Conservation (phyloP, 768 basidiomycete genomes). For the Gautieria morchelliformis region DNA sequence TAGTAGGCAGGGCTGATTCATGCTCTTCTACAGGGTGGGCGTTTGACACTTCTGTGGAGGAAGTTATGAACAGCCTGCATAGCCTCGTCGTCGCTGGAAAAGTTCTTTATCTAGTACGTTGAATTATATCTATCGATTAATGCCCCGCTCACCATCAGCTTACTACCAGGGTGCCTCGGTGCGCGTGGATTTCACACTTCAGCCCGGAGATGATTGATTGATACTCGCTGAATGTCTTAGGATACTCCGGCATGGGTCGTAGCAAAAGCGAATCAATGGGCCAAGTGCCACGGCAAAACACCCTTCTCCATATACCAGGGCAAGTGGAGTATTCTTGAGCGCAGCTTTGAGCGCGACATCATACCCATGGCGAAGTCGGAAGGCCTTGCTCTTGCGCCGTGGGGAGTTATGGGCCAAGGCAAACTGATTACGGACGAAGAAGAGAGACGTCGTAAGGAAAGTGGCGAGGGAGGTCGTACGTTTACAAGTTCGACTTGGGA, state of each 20-base stretch:
- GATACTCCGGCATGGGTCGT: constrained; percentile 23
- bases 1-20: no score
- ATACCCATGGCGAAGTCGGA: constrained; percentile 10
- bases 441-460: constrained; percentile 10
- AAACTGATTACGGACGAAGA: constrained; percentile 18
- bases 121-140: not conserved
- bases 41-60: no score
- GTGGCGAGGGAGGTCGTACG: constrained; percentile 18
- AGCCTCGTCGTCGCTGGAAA: no score
- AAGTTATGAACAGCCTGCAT: no score
- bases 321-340: constrained; percentile 13
- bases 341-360: constrained; percentile 26
- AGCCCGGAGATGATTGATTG: not conserved
- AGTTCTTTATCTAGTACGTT: no score
- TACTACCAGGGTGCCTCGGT: constrained; percentile 1
- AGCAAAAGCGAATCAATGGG: constrained; percentile 23
- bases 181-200: no score
- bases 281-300: constrained; percentile 22
- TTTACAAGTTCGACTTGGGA: constrained; percentile 9
- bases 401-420: constrained; percentile 22
- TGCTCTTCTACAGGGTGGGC: no score
- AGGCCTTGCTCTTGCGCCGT: constrained; percentile 23
- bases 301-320: constrained; percentile 31
- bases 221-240: not conserved
- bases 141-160: not conserved